A percentile compares a stretch with the other conserved stretches of the same genome.
These are phyloP conservation scores for Lithocarpus polystachyus DNA, from an alignment of 306 rosid species.

Conservation along the genomic window DNA sequence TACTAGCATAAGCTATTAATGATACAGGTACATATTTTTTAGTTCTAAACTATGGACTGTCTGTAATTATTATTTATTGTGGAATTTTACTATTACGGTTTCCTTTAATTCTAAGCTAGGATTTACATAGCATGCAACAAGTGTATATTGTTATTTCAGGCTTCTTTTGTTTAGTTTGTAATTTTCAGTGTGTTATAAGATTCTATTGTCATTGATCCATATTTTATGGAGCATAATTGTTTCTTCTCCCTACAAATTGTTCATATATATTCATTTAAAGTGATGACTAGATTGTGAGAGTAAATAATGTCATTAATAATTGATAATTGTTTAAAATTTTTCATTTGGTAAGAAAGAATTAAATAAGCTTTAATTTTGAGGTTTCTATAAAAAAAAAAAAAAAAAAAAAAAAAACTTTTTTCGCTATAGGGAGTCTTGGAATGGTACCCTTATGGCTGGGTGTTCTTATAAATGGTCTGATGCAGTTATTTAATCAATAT, in stretches of 20 bases:
- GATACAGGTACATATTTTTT: no score
- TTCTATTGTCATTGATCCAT: neutral
- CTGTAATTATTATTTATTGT: no score
- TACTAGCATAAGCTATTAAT: no score
- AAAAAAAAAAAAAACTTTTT: no score
- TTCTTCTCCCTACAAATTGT: neutral
- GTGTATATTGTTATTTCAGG: neutral
- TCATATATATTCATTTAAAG: neutral
- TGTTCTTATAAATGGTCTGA: neutral
- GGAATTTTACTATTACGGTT: neutral
- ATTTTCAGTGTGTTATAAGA: neutral
- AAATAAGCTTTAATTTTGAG: no score
- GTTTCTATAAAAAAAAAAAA: no score
- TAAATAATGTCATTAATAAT: no score
- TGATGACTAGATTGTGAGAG: no score
- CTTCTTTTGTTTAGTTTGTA: neutral
- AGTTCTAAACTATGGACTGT: no score
- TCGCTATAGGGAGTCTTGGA: no score
- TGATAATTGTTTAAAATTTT: no score
- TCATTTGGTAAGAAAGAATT: no score
- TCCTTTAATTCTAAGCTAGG: neutral
- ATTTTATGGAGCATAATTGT: neutral
- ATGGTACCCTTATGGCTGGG: neutral
- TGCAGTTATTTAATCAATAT: neutral
- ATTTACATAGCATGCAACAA: neutral